Evolutionary conservation across 2,329 filamentous ascomycete species (phyloP).

Genomic region (Seiridium unicorne): DNA sequence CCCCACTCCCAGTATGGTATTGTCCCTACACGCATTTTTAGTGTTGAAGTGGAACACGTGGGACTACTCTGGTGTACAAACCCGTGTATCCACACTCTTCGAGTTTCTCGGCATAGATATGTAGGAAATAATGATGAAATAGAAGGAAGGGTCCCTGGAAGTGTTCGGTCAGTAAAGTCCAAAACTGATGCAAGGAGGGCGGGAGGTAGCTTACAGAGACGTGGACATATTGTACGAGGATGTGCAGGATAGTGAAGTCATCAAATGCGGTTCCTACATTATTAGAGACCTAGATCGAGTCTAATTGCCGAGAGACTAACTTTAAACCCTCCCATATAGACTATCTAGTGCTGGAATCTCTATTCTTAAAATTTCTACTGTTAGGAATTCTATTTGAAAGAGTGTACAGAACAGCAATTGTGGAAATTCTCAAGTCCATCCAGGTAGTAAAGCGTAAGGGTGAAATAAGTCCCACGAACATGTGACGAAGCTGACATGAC

Average conservation of each 20-base stretch:
- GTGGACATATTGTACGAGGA: slow-evolving; percentile 26
- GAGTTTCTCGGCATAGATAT: slow-evolving; percentile 32
- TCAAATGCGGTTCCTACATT: slow-evolving; percentile 23
- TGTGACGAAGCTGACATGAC: too few species aligned
- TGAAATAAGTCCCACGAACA: too few species aligned
- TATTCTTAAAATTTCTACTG: too few species aligned
- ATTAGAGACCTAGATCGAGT: neutral
- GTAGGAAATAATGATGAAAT: slow-evolving; percentile 35
- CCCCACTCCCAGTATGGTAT: slow-evolving; percentile 39
- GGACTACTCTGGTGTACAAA: slow-evolving; percentile 19
- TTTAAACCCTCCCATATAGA: slow-evolving; percentile 24
- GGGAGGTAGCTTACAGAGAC: slow-evolving; percentile 22
- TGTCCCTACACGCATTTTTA: neutral
- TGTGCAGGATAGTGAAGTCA: slow-evolving; percentile 27
- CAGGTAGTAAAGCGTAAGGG: too few species aligned
- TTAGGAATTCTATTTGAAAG: too few species aligned
- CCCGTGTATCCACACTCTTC: slow-evolving; percentile 33
- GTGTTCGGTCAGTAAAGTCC: neutral
- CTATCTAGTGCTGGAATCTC: too few species aligned
- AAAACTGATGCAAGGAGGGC: too few species aligned
- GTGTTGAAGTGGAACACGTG: neutral
- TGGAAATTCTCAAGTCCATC: too few species aligned
- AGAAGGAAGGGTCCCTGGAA: slow-evolving; percentile 32
- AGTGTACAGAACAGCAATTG: too few species aligned
- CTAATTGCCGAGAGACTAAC: slow-evolving; percentile 9